Evolutionary conservation across 1,284 basidiomycete species (phyloP).

Genomic region (Ustilago xerochloae): DNA sequence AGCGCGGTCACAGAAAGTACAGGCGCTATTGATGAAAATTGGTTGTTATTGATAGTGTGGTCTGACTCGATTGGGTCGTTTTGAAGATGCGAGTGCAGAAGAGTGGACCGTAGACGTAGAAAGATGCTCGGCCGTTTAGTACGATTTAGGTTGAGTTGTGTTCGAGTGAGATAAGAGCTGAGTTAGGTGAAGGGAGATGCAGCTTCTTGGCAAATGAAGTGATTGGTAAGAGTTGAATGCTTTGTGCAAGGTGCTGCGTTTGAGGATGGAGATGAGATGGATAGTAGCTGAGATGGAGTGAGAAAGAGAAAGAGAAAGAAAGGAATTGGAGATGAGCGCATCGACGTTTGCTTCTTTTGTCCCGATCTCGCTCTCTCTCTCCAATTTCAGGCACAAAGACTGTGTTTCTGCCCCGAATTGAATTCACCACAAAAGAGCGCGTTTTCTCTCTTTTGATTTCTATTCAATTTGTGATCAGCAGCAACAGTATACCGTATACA

Average conservation of each 20-base stretch:
- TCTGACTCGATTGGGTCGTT: too few species aligned
- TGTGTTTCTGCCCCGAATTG: too few species aligned
- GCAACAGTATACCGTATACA: too few species aligned
- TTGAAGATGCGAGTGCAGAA: not conserved
- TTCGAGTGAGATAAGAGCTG: not conserved
- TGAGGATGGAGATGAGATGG: conserved; percentile 10
- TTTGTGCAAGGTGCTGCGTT: conserved; percentile 8
- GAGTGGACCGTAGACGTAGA: too few species aligned
- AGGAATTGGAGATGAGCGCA: conserved; percentile 7
- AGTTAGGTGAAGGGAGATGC: not conserved
- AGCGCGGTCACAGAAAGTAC: not conserved
- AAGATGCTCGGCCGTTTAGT: too few species aligned
- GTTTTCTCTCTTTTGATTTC: not conserved
- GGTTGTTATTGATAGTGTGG: too few species aligned
- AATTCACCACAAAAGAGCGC: too few species aligned
- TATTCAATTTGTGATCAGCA: not conserved
- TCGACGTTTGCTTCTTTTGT: conserved; percentile 9
- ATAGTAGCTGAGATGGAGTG: not conserved
- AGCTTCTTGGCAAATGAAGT: not conserved
- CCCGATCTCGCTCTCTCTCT: conserved; percentile 1
- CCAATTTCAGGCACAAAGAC: not conserved
- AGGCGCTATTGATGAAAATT: not conserved
- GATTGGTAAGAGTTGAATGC: not conserved
- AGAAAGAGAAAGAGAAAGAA: not conserved
- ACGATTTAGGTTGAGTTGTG: not conserved